Base-by-base conservation (phyloP, 1,139 yeast genomes). In the Taphrina populina region DNA sequence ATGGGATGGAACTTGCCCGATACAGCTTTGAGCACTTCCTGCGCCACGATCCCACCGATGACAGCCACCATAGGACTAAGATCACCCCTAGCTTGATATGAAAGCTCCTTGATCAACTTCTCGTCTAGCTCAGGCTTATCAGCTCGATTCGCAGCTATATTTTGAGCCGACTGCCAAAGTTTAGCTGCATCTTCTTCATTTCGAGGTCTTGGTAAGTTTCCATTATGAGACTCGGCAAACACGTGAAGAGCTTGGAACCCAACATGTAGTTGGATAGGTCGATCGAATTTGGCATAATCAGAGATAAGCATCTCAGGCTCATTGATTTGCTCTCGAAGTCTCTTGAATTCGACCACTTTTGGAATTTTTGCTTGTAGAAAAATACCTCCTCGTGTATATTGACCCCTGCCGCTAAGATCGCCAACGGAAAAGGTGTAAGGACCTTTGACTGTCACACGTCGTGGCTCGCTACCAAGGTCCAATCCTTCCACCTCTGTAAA, bases 351-450 rank as follows among this genome's bases (percentile, higher is more conserved):
- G 36, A 84, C 63, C 30, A 74, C 76, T 57, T 71, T 71, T 24
- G 98, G 97, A 65, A 85, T 81, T 71, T 90, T 90, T 39, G 90
- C 96, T 72, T 94, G 95, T 15, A 88, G 84, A 73, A 87, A 92
- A 56, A 86, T 76, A 60, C 99, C 99, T 43, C 96, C 96, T 66
- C 81, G 82, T 55, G 74, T 70, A 67, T 88, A 92, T 8, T 75
- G 71, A 21, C 95, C 95, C 23, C 72, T 64, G 2, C 70, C 73
- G 34, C 67, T 64, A 3, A 70, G 68, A 35, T 74, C 71, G 15
- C 78, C 80, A 62, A 92, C 80, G 66, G 80, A 82, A 74, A 86
- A 92, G 2, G 97, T 95, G 67, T 81, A 90, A 17, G 98, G 98
- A 6, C 98, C 98, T 62, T 85, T 76, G 1, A 88, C 96, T 68